phyloP scores from a whole-genome alignment of 495 filamentous ascomycete genomes.

The Trichoderma parareesei region DNA sequence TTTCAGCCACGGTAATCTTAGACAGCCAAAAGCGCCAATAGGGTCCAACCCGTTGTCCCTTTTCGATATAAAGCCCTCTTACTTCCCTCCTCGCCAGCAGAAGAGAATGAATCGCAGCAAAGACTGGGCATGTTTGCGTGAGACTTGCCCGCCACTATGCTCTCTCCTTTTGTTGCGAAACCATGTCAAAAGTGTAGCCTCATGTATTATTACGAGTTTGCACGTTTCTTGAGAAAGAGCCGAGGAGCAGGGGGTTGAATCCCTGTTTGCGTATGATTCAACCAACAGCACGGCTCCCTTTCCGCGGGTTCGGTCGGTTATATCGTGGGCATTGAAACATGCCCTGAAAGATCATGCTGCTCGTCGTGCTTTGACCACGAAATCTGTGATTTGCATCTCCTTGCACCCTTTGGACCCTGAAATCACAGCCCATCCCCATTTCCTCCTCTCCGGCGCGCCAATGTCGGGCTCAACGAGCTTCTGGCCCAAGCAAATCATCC shows the following conservation, averaged over 20 bases:
- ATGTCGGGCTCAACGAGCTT: constrained; percentile 10
- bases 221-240: neutral
- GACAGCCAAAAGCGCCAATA: no score
- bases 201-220: neutral
- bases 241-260: neutral
- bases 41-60: no score
- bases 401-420: neutral
- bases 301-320: neutral
- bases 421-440: neutral
- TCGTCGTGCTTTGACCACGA: neutral
- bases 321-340: neutral
- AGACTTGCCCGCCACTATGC: neutral
- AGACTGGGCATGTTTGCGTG: neutral
- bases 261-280: neutral
- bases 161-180: neutral
- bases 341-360: neutral
- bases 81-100: no score
- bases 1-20: no score
- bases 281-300: neutral
- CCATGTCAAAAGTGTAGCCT: no score
- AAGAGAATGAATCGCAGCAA: no score
- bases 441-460: neutral
- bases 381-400: neutral
- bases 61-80: no score
- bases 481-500: constrained; percentile 17